Conservation (phyloP, 2,329 filamentous ascomycete species). For the Periconia sp. region DNA sequence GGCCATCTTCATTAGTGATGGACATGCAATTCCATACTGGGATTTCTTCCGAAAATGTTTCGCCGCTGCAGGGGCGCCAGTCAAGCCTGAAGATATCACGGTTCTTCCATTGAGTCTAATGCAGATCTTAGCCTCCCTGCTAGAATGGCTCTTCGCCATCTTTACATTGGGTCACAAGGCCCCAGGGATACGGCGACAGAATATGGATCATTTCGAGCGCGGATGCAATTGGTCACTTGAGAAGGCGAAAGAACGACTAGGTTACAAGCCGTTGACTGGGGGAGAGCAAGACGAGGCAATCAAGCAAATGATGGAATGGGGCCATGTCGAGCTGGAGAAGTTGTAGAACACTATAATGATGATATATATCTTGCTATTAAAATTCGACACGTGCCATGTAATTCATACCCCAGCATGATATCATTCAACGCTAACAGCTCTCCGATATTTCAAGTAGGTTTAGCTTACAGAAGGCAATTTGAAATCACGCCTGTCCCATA, state of each 20-base stretch:
- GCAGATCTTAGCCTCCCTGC: slow-evolving; percentile 37
- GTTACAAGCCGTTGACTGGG: slow-evolving; percentile 62
- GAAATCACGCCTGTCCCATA: too few relatives aligned
- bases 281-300: too few relatives aligned
- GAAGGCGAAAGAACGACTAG: slow-evolving; percentile 67
- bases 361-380: too few relatives aligned
- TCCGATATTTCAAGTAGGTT: too few relatives aligned
- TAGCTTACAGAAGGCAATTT: too few relatives aligned
- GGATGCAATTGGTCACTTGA: slow-evolving; percentile 72
- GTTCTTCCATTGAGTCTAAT: slow-evolving; percentile 39
- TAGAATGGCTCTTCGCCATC: slow-evolving; percentile 43
- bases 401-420: too few relatives aligned
- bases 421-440: too few relatives aligned
- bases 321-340: too few relatives aligned
- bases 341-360: too few relatives aligned
- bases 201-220: slow-evolving; percentile 64
- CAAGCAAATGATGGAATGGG: too few relatives aligned
- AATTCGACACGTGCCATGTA: too few relatives aligned
- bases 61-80: slow-evolving; percentile 37
- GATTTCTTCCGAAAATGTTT: slow-evolving; percentile 46
- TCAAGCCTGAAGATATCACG: slow-evolving; percentile 37
- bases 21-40: slow-evolving; percentile 45
- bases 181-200: slow-evolving; percentile 43
- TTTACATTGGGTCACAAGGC: slow-evolving; percentile 25
- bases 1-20: slow-evolving; percentile 50